Base-by-base conservation (phyloP, 345 rosid genomes). In the Mallotus nudiflorus region DNA sequence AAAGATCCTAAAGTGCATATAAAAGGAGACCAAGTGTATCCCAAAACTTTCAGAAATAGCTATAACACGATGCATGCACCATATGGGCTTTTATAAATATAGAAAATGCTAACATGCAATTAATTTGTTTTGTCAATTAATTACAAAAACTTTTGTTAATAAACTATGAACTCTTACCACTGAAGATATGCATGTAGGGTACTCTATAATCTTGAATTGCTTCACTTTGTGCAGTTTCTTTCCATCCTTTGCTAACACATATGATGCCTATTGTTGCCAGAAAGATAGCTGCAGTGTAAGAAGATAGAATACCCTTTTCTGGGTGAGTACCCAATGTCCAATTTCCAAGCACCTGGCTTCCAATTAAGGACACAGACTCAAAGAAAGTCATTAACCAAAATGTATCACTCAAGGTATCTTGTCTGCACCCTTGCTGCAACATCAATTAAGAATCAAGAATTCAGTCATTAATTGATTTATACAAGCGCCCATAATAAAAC, bases 381-480 rank as follows among this genome's bases (percentile, higher is more conserved):
- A 90, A 79, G 67, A 90, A 88, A 52, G 85, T 87, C 98, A 95
- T 92, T 61, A 90, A 75, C 99, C 98, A 90, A 70, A 92, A 95
- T n/a, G 87, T 90, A 61, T 90, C 96, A 56, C 75, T 88, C 80
- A 92, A 80, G 65, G 79, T 72, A 62, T 90, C 96, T 75, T 86
- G 90, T 65, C 94, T 74, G 70, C 86, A 90, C 67, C 96, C 96
- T 85, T 82, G 90, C 97, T 94, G 88, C 77, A 83, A 69, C 73
- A 45, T 19, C 44, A n/a, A n/a, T n/a, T n/a, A n/a, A 79, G 69
- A 71, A 16, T 56, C n/a, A 52, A 28, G 31, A 5, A 46, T 27
- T 51, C 62, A 63, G 66, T 42, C 28, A 71, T 24, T 33, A 42
- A 65, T 54, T 46, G 37, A 8, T n/a, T n/a, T n/a, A n/a, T n/a